Evolutionary conservation across 805 yeast species (phyloP), one percentile per base, ranked within the genome.

Genomic region (Debaryomyces maramus): DNA sequence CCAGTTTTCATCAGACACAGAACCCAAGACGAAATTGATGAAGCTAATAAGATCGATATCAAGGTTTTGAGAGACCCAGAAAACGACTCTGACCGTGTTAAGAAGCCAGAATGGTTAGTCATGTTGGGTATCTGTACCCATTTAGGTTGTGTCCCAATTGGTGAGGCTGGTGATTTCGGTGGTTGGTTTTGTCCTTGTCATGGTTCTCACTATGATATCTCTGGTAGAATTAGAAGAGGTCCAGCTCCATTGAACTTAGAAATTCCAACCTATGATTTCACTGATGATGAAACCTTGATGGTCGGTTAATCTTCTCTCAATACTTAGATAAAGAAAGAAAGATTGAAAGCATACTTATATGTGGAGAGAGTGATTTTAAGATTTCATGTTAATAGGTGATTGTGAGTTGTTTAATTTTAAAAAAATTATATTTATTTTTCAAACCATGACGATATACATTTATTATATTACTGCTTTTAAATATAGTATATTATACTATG

Each of bases 111-210:
- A 74, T 93, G 99, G 99, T 81, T 93, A 65, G 80, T 93, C 68
- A 93, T 93, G 99, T 72, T 93, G 74, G 99, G 99, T 75, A 91
- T 93, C 69, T 93, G 99, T 80, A 93, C 99, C 54, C 99, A 93
- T 71, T 83, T 93, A 78, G 99, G 99, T 70, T 93, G 99, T 85
- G 99, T 93, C 48, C 99, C 99, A 55, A 93, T 93, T 62, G 99
- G 99, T 67, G 98, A 93, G 77, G 84, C 97, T 53, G 99, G 99
- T 75, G 99, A 93, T 72, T 93, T 80, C 59, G 98, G 97, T 68
- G 99, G 99, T 68, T 93, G 99, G 99, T 93, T 93, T 91, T 93
- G 99, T 74, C 99, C 99, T 53, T 93, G 99, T 78, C 99, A 95
- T 80, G 99, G 99, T 81, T 91, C 98, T 65, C 99, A 95, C 73